A percentile compares a stretch with the other conserved stretches of the same genome.
Conservation (phyloP, 2,329 filamentous ascomycete species). For the Cytospora piceae region DNA sequence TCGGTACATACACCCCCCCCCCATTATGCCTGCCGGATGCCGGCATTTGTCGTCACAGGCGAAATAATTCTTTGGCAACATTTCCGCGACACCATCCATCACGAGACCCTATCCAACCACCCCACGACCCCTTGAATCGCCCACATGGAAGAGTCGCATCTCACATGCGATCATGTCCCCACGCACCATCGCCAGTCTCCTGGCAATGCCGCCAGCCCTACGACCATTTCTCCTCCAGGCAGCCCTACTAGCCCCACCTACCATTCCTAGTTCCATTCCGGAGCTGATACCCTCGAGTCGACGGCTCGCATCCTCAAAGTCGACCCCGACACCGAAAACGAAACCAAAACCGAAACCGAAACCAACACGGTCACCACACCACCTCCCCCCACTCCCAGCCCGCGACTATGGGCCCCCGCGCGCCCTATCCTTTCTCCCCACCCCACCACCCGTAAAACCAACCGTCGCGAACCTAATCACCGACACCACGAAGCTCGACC, state of each 20-base stretch:
- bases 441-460: constrained; percentile 33
- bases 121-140: neutral
- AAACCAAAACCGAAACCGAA: neutral
- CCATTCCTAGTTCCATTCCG: neutral
- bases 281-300: constrained; percentile 13
- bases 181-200: constrained; percentile 28
- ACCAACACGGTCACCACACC: constrained; percentile 6
- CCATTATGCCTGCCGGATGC: constrained; percentile 5
- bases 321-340: neutral
- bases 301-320: constrained; percentile 1
- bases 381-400: neutral
- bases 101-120: constrained; percentile 7
- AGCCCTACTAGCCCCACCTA: constrained; percentile 12
- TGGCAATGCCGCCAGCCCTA: constrained; percentile 35
- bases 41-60: constrained; percentile 21
- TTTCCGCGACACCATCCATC: constrained; percentile 9
- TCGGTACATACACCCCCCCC: neutral
- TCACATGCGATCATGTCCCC: constrained; percentile 29
- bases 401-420: constrained; percentile 26
- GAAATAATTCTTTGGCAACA: constrained; percentile 24
- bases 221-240: constrained; percentile 32
- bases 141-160: constrained; percentile 26
- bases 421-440: constrained; percentile 38
- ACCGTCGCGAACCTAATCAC: constrained; percentile 32
- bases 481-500: constrained; percentile 27